These are phyloP conservation scores for Termitomyces sp. DNA, from an alignment of 768 basidiomycete genomes.

Conservation along the genomic window DNA sequence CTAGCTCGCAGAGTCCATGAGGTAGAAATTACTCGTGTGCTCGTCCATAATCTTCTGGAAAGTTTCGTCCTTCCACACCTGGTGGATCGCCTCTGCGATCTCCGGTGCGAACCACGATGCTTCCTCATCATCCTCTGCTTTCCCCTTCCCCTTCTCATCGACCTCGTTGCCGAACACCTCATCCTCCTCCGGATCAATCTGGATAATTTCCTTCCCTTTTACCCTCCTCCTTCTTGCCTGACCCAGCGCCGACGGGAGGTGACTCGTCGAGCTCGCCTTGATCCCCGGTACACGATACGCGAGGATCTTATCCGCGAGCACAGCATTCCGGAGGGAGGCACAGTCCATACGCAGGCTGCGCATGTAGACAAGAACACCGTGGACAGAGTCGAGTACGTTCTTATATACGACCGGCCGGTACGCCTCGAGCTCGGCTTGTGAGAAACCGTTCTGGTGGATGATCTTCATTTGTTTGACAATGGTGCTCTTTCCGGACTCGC, in stretches of 20 bases:
- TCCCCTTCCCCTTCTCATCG: background rate
- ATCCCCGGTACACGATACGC: conserved; percentile 45
- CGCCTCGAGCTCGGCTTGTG: conserved; percentile 67
- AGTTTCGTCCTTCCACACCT: conserved; percentile 68
- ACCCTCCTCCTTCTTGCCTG: conserved; percentile 2
- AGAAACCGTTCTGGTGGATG: conserved; percentile 91
- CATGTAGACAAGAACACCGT: conserved; percentile 83
- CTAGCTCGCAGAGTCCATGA: conserved; percentile 95
- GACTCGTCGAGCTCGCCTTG: conserved; percentile 36
- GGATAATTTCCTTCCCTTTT: background rate
- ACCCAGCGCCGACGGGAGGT: conserved; percentile 4
- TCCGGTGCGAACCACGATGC: conserved; percentile 46
- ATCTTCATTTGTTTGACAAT: conserved; percentile 99
- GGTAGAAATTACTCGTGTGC: conserved; percentile 75
- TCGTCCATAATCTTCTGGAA: conserved; percentile 51
- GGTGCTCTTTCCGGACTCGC: conserved; percentile 93
- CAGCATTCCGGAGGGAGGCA: conserved; percentile 58
- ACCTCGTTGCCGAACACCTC: background rate
- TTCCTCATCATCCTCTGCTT: background rate
- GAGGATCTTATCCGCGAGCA: conserved; percentile 13
- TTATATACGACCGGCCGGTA: conserved; percentile 80
- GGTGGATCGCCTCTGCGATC: conserved; percentile 63
- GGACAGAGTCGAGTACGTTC: conserved; percentile 87
- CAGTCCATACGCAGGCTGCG: conserved; percentile 83
- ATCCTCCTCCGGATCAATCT: conserved; percentile 14